A percentile compares a stretch with the other conserved stretches of the same genome.
These are phyloP conservation scores for Fonsecaea pedrosoi DNA, from an alignment of 2,329 filamentous ascomycete genomes.

Conservation along the genomic window DNA sequence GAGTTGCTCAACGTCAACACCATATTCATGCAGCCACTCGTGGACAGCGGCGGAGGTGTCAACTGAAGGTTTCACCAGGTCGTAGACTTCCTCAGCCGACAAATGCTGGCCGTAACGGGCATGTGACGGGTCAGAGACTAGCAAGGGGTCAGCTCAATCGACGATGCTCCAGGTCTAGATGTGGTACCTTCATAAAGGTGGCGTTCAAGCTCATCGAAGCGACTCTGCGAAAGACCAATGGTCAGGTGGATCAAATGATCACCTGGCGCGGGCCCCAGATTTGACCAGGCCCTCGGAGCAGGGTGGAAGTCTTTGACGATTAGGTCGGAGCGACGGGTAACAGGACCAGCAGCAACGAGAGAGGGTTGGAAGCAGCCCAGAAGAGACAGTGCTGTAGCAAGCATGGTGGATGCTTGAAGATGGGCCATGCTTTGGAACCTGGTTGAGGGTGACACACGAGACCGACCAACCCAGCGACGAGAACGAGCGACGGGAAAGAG, in stretches of 20 bases:
- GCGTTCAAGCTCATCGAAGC: conserved; percentile 35
- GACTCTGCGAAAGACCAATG: conserved; percentile 61
- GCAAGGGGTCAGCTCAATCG: conserved; percentile 1
- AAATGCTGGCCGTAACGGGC: conserved; percentile 36
- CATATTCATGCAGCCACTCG: conserved; percentile 52
- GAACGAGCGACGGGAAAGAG: conserved; percentile 7
- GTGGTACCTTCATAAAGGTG: conserved; percentile 34
- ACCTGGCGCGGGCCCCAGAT: conserved; percentile 55
- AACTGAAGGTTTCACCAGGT: conserved; percentile 34
- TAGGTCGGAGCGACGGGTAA: conserved; percentile 50
- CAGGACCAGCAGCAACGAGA: conserved; percentile 26
- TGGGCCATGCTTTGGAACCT: conserved; percentile 17
- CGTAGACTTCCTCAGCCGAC: conserved; percentile 35
- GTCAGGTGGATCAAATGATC: conserved; percentile 60
- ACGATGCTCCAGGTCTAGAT: background rate
- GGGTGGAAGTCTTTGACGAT: conserved; percentile 63
- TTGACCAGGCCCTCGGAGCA: conserved; percentile 60
- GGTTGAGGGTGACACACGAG: background rate
- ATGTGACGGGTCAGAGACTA: conserved; percentile 35
- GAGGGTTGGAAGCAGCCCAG: conserved; percentile 29
- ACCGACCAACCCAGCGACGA: conserved; percentile 7
- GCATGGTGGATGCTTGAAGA: conserved; percentile 16
- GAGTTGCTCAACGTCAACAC: conserved; percentile 50
- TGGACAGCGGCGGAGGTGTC: conserved; percentile 32
- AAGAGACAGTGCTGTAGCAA: conserved; percentile 22